Base-by-base conservation (phyloP, 441 rosid genomes). In the Dalechampia spathulata region DNA sequence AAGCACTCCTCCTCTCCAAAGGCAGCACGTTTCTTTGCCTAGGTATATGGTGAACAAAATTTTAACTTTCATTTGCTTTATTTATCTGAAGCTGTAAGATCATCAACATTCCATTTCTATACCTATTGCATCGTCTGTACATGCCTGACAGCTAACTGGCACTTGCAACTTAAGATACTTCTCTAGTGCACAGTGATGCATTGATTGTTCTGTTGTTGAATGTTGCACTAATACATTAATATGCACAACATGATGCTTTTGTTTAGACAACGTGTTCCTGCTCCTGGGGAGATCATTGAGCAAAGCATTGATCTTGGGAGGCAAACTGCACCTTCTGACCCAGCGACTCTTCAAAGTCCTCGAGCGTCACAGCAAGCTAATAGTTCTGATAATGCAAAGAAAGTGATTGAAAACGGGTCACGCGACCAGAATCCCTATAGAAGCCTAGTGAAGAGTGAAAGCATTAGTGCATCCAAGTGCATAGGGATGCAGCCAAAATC, bases 11-110 rank as follows among this genome's bases (percentile, higher is more conserved):
- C n/a, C n/a, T 28, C 83, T 90, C 44, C 96, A 75, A 30, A 78
- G 98, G 64, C 98, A 86, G 54, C 96, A 94, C 72, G 94, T 94
- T 63, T 94, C 99, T 28, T 79, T 94, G 75, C 98, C 99, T 46
- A 73, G 98, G 98, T 90, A 80, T 49, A 68, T 66, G 22, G 7
- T 5, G 34, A 30, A 30, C 4, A n/a, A n/a, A n/a, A n/a, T n/a
- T n/a, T n/a, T n/a, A n/a, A n/a, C n/a, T n/a, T n/a, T n/a, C n/a
- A n/a, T n/a, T n/a, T n/a, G n/a, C n/a, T n/a, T n/a, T n/a, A n/a
- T n/a, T n/a, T n/a, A n/a, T n/a, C n/a, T n/a, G n/a, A n/a, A n/a
- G n/a, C n/a, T n/a, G n/a, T n/a, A n/a, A n/a, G n/a, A n/a, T n/a
- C n/a, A n/a, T n/a, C n/a, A n/a, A n/a, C n/a, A n/a, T n/a, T n/a